Base-by-base conservation (phyloP, 2,329 filamentous ascomycete genomes). In the Colletotrichum caudatum region DNA sequence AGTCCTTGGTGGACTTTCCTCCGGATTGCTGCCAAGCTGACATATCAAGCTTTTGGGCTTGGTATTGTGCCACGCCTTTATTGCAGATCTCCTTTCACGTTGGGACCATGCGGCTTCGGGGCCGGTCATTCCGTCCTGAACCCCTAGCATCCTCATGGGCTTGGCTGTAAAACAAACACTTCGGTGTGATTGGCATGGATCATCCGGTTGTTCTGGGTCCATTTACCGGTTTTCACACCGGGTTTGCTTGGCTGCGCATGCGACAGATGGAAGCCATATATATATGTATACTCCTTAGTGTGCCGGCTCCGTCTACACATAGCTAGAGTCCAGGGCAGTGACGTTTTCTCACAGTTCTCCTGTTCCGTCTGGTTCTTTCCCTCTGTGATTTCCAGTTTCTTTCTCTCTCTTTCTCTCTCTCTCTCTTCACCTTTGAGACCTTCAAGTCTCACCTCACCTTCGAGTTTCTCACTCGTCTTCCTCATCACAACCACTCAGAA, bases 31-130 rank as follows among this genome's bases (percentile, higher is more conserved):
- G 23, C 18, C 18, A 29, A 57, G 14, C 48, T 9, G 37, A 29
- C 35, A 33, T 57, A 1, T 26, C 26, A 11, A 11, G 12, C 8
- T 8, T 39, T 33, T 23, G 7, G 33, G 48, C 7, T 53, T n/a
- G 5, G 8, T 29, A 46, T 16, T 29, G 29, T 37, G 64, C 41
- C 14, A 20, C 37, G 26, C 2, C 64, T 46, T 61, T 56, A 39
- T 64, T 66, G 68, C 50, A 66, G 41, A 62, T 61, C 50, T 63
- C 67, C 41, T n/a, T n/a, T 9, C 16, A 16, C 39, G 14, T 39
- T 57, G 46, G 56, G 33, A 56, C 39, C 56, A 29, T 20, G 12
- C 26, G 33, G 56, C 48, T 57, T 46, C 50, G 33, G 48, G 67
- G 26, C 12, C 16, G 18, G 33, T 33, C 14, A 53, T 51, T 33